phyloP scores from a whole-genome alignment of 2,329 filamentous ascomycete species.

The Talaromyces albobiverticillius region DNA sequence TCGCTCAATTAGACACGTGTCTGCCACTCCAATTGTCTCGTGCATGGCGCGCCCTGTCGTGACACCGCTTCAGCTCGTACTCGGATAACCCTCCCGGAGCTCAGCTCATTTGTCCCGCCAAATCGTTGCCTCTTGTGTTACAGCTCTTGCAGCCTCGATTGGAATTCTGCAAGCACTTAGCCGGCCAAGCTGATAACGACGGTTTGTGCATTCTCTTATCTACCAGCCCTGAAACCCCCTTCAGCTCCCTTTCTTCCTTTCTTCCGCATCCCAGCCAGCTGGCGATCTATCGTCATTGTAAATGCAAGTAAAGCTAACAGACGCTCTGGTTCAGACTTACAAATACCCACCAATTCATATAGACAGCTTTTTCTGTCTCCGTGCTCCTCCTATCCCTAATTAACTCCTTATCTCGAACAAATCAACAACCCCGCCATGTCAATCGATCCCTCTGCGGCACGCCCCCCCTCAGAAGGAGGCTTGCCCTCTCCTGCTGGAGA shows the following conservation, averaged over 20 bases:
- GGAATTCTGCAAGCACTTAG: background rate
- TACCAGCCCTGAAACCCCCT: too few species aligned
- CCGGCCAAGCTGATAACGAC: conserved; percentile 1
- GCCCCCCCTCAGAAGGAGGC: conserved; percentile 11
- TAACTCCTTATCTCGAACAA: too few species aligned
- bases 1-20: background rate
- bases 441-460: conserved; percentile 13
- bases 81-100: conserved; percentile 15
- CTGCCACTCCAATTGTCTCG: background rate
- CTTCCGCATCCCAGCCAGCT: background rate
- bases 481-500: conserved; percentile 5
- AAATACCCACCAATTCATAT: too few species aligned
- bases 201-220: too few species aligned
- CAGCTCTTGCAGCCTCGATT: conserved; percentile 8
- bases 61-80: conserved; percentile 4
- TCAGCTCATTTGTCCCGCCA: background rate
- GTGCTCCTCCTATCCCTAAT: too few species aligned
- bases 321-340: too few species aligned
- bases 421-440: conserved; percentile 13
- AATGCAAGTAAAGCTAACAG: too few species aligned
- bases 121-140: conserved; percentile 4
- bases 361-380: too few species aligned
- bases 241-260: background rate
- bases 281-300: too few species aligned
- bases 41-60: conserved; percentile 14